Evolutionary conservation across 208 protist genomes (phyloP), one percentile per base, ranked within the genome.

Genomic region (Crithidia mellificae): DNA sequence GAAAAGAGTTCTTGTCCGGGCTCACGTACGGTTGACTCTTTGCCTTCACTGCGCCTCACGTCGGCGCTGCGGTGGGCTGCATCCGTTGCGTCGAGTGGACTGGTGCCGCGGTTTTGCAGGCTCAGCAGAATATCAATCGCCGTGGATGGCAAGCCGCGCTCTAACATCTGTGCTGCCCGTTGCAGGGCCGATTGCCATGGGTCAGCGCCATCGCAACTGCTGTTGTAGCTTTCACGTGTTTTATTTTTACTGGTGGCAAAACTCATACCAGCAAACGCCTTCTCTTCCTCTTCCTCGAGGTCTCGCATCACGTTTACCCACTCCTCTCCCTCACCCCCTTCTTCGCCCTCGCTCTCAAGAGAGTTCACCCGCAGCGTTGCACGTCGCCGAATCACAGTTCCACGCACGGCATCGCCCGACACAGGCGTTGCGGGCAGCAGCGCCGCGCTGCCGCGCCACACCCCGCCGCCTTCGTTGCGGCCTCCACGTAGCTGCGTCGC

Each of bases 61-160:
- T n/a, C n/a, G n/a, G n/a, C n/a, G n/a, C n/a, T n/a, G n/a, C n/a
- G n/a, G n/a, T n/a, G n/a, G n/a, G n/a, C n/a, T n/a, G n/a, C n/a
- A n/a, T n/a, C n/a, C n/a, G n/a, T n/a, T n/a, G n/a, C n/a, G n/a
- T n/a, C n/a, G n/a, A n/a, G n/a, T n/a, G n/a, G n/a, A n/a, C n/a
- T n/a, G n/a, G n/a, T n/a, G n/a, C n/a, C n/a, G n/a, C n/a, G n/a
- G n/a, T n/a, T n/a, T n/a, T n/a, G n/a, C n/a, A 82, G 3, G 53
- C 66, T 61, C 17, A 86, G 57, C 19, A 86, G 63, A 6, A 84
- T 38, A 14, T 78, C 64, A 20, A 86, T 61, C 14, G 83, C 80
- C 1, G 72, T 72, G 14, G 55, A 58, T 7, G 70, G 39, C 14
- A 69, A 46, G 9, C 49, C 70, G 22, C 54, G 52, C 30, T 79